phyloP scores from a whole-genome alignment of 352 stramenopile genomes.

The Peronosclerospora sorghi region DNA sequence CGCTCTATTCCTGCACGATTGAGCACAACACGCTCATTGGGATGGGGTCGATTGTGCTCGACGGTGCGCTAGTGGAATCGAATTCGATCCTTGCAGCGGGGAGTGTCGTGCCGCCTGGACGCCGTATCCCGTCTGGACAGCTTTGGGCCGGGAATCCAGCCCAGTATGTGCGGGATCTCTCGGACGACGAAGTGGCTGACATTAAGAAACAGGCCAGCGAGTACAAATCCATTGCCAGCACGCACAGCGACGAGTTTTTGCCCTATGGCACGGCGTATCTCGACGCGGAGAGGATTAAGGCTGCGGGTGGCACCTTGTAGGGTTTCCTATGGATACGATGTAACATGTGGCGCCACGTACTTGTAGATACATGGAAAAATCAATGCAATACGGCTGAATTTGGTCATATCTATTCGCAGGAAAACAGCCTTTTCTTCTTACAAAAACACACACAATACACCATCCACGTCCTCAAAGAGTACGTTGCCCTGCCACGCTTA shows the following conservation, averaged over 20 bases:
- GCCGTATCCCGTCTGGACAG: constrained; percentile 86
- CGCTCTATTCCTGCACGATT: constrained; percentile 94
- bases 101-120: constrained; percentile 86
- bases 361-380: no score
- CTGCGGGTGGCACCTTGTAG: constrained; percentile 70
- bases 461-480: constrained; percentile 5
- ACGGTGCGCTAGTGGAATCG: constrained; percentile 86
- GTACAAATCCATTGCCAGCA: constrained; percentile 76
- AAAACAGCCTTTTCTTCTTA: constrained; percentile 13
- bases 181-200: constrained; percentile 86
- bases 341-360: no score
- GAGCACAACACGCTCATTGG: constrained; percentile 94
- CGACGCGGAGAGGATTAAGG: constrained; percentile 82
- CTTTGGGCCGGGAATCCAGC: constrained; percentile 95
- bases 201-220: constrained; percentile 79
- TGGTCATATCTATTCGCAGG: no score
- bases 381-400: no score
- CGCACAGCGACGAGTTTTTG: constrained; percentile 85
- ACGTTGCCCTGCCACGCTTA: constrained; percentile 8
- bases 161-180: constrained; percentile 89
- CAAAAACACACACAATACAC: constrained; percentile 24
- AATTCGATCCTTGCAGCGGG: constrained; percentile 93
- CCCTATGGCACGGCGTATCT: constrained; percentile 84
- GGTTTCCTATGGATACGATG: no score
- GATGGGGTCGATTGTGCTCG: constrained; percentile 91